Evolutionary conservation across 2,329 filamentous ascomycete species (phyloP).

Genomic region (Fusarium pseudoanthophilum): DNA sequence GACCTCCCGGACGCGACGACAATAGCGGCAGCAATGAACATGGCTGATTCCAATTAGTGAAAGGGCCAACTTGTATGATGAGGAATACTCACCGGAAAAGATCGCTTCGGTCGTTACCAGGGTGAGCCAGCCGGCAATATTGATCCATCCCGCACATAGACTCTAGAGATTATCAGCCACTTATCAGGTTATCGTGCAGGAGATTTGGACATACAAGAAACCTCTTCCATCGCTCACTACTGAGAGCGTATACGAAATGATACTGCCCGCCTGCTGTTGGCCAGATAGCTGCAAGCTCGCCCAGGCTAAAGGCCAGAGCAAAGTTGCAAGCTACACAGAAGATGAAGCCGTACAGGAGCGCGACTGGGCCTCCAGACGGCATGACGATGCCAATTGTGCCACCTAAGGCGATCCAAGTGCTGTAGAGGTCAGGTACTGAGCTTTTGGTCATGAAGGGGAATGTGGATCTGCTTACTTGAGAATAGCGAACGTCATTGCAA

Average conservation of each 20-base stretch:
- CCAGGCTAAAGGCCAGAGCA: background rate
- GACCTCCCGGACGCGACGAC: background rate
- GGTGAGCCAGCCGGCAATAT: background rate
- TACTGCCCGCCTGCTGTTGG: background rate
- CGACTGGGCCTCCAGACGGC: background rate
- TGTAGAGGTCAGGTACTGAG: background rate
- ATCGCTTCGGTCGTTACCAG: background rate
- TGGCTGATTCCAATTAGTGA: background rate
- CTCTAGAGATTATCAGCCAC: background rate
- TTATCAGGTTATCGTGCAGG: fast-evolving
- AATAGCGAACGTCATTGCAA: background rate
- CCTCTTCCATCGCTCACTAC: background rate
- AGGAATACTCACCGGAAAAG: background rate
- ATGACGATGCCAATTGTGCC: background rate
- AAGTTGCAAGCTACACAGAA: background rate
- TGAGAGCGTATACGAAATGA: background rate
- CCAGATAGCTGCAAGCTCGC: background rate
- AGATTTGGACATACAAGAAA: background rate
- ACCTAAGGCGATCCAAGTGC: background rate
- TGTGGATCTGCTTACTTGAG: background rate
- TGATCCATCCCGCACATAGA: background rate
- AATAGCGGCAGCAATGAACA: background rate
- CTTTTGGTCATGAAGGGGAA: fast-evolving
- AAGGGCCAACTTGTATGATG: fast-evolving
- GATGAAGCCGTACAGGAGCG: background rate